These are phyloP conservation scores for Cicer cuneatum DNA, from an alignment of 306 rosid species.

Conservation along the genomic window DNA sequence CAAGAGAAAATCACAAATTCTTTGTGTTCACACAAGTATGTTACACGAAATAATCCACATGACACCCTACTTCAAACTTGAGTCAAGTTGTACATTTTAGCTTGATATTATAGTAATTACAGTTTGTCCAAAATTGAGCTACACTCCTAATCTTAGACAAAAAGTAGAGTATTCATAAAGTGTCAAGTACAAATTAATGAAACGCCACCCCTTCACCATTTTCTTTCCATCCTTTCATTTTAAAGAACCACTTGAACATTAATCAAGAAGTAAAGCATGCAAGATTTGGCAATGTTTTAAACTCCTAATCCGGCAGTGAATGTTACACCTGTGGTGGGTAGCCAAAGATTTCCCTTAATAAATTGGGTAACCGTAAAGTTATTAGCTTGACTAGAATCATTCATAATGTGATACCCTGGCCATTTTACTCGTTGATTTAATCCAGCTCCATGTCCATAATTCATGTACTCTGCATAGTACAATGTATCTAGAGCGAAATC, in stretches of 20 bases:
- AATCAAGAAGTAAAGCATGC: not conserved
- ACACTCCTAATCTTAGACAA: not conserved
- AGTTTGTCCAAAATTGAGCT: not conserved
- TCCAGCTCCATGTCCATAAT: constrained; percentile 63
- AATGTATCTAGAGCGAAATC: constrained; percentile 56
- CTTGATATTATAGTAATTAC: not conserved
- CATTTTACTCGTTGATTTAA: constrained; percentile 53
- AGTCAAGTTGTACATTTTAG: not conserved
- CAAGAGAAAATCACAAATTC: not conserved
- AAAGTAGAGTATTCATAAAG: not conserved
- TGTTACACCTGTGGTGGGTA: constrained; percentile 41
- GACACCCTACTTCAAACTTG: not conserved
- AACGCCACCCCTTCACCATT: constrained; percentile 13
- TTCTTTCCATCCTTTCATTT: not conserved
- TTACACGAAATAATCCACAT: not conserved
- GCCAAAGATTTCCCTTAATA: constrained; percentile 45
- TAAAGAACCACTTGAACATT: not conserved
- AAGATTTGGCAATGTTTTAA: constrained; percentile 27
- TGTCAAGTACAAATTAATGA: constrained; percentile 6
- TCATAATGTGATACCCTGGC: constrained; percentile 70
- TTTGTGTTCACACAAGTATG: not conserved
- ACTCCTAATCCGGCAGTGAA: constrained; percentile 42
- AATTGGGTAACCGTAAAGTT: constrained; percentile 51
- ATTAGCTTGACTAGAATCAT: constrained; percentile 54
- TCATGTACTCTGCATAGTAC: constrained; percentile 72